Evolutionary conservation across 2,329 filamentous ascomycete genomes (phyloP).

Genomic region (Parafenestella ontariensis): DNA sequence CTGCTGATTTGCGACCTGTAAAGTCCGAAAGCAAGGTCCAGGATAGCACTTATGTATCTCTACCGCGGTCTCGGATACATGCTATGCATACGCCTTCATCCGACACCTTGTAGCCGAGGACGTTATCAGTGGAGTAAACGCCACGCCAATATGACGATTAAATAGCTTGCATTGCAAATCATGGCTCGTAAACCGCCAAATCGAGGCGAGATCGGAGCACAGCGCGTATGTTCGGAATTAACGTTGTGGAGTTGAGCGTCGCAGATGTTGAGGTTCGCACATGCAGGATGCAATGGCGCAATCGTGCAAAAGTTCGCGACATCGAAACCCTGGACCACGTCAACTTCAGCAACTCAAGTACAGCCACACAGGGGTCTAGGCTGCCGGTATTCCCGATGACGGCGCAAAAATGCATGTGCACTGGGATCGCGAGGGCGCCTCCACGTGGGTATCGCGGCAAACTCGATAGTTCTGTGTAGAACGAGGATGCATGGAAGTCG

Average conservation of each 20-base stretch:
- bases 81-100: conserved; percentile 1
- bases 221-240: not conserved
- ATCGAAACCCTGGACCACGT: conserved; percentile 17
- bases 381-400: not conserved
- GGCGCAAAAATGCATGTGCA: not conserved
- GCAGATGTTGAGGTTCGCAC: conserved; percentile 1
- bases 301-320: conserved; percentile 21
- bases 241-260: not conserved
- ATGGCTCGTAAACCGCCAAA: not conserved
- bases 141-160: conserved; percentile 12
- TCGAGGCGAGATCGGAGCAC: conserved; percentile 2
- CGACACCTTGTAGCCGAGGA: conserved; percentile 2
- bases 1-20: conserved; percentile 1
- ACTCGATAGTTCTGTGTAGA: not conserved
- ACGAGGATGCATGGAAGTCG: not conserved
- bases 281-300: conserved; percentile 19
- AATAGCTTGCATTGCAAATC: conserved; percentile 18
- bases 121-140: conserved; percentile 8
- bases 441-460: not conserved
- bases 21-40: not conserved
- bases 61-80: not conserved
- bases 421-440: not conserved
- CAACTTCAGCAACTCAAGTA: not conserved
- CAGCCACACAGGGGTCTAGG: not conserved
- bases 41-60: not conserved